Conservation (phyloP, 495 filamentous ascomycete genomes). For the Terfezia boudieri region DNA sequence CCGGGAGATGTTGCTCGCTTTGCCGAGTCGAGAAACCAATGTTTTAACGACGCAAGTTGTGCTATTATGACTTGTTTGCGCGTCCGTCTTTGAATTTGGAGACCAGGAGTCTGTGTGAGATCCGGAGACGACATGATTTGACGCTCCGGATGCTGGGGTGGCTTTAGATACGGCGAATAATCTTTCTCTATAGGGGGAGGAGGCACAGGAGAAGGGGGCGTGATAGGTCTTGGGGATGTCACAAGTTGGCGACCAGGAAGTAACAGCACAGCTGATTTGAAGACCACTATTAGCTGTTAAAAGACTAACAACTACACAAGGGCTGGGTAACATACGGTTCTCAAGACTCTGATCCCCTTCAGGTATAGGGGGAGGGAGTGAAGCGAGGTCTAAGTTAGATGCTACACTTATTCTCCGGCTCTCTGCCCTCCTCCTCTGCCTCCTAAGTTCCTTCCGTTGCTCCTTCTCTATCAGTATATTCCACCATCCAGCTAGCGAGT, state of each 20-base stretch:
- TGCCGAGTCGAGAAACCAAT: slow-evolving; percentile 60
- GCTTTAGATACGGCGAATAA: slow-evolving; percentile 19
- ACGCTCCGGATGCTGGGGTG: slow-evolving; percentile 14
- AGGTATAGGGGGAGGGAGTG: slow-evolving; percentile 15
- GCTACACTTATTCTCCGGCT: slow-evolving; percentile 18
- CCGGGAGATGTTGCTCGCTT: slow-evolving; percentile 49
- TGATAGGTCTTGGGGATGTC: slow-evolving; percentile 10
- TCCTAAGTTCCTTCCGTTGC: slow-evolving; percentile 62
- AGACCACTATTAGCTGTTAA: neutral
- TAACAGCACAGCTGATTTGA: slow-evolving; percentile 1
- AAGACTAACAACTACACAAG: slow-evolving; percentile 15
- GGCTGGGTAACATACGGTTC: slow-evolving; percentile 17
- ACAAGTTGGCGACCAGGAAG: slow-evolving; percentile 1
- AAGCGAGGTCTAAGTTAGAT: slow-evolving; percentile 15
- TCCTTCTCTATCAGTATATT: slow-evolving; percentile 87
- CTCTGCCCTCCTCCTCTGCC: slow-evolving; percentile 69
- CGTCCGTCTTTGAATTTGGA: slow-evolving; percentile 47
- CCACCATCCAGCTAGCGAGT: slow-evolving; percentile 90
- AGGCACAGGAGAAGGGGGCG: slow-evolving; percentile 14
- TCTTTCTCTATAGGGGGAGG: slow-evolving; percentile 18
- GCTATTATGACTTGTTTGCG: slow-evolving; percentile 52
- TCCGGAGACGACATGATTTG: slow-evolving; percentile 20
- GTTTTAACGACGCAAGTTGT: slow-evolving; percentile 66
- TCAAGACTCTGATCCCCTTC: slow-evolving; percentile 14
- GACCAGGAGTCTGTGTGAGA: slow-evolving; percentile 4